These are phyloP conservation scores for Aspergillus haitiensis DNA, from an alignment of 495 filamentous ascomycete species.

Conservation along the genomic window DNA sequence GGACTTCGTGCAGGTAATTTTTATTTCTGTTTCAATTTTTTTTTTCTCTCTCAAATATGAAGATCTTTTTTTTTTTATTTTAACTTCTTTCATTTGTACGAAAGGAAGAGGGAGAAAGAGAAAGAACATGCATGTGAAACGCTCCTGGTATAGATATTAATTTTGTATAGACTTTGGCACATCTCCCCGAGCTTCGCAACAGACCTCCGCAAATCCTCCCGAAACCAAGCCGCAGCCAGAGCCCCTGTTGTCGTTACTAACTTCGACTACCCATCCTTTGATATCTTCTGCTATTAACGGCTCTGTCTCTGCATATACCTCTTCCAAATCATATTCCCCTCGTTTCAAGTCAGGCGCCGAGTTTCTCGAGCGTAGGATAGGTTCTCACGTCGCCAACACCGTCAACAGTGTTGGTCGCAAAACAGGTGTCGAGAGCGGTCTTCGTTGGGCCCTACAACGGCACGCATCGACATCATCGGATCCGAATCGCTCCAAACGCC, in stretches of 20 bases:
- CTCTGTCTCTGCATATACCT: slow-evolving; percentile 76
- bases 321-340: slow-evolving; percentile 83
- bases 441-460: slow-evolving; percentile 71
- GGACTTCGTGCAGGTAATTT: slow-evolving; percentile 75
- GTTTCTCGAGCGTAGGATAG: slow-evolving; percentile 80
- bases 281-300: slow-evolving; percentile 77
- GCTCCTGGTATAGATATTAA: not conserved
- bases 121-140: not conserved
- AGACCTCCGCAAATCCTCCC: slow-evolving; percentile 25
- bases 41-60: not conserved
- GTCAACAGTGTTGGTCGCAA: slow-evolving; percentile 76
- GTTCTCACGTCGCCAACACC: slow-evolving; percentile 75
- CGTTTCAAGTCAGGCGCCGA: slow-evolving; percentile 80
- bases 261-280: slow-evolving; percentile 68
- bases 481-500: slow-evolving; percentile 60
- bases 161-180: slow-evolving; percentile 33
- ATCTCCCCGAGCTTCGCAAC: slow-evolving; percentile 35
- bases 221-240: slow-evolving; percentile 51
- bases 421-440: slow-evolving; percentile 78
- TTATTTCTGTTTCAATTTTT: not conserved
- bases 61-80: not conserved
- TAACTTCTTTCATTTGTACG: not conserved
- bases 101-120: not conserved
- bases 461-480: slow-evolving; percentile 38
- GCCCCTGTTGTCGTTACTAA: slow-evolving; percentile 76